Percentiles rank a stretch among this genome's conserved stretches.
Evolutionary conservation across 352 stramenopile genomes (phyloP).

Genomic region (Phytophthora melonis): DNA sequence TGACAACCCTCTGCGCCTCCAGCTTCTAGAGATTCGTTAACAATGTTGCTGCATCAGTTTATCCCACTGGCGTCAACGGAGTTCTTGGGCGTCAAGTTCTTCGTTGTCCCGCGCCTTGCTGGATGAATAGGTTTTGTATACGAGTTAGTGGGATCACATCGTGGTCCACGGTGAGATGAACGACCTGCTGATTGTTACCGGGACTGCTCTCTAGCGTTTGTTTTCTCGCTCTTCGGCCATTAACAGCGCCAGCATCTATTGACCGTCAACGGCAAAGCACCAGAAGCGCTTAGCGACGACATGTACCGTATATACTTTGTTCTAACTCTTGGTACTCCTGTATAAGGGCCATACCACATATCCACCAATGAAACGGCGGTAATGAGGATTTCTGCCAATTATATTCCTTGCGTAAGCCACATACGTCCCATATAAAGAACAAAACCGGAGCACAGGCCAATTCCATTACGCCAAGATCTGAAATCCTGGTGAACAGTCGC

Average conservation of each 20-base stretch:
- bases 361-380: not conserved
- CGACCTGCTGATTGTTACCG: not conserved
- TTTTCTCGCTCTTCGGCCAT: not conserved
- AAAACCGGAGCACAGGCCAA: not conserved
- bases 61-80: not conserved
- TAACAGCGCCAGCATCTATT: not conserved
- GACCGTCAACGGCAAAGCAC: not conserved
- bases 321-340: not conserved
- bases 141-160: not conserved
- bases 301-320: not conserved
- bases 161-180: not conserved
- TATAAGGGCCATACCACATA: no score
- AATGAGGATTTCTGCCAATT: not conserved
- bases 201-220: not conserved
- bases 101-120: not conserved
- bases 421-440: no score
- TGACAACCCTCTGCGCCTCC: not conserved
- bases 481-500: constrained; percentile 9
- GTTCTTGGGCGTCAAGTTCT: not conserved
- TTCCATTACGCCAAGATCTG: constrained; percentile 1
- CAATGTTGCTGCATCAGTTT: not conserved
- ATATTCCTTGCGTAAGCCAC: not conserved
- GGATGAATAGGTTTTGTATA: not conserved
- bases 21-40: not conserved
- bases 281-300: not conserved